phyloP scores from a whole-genome alignment of 176 grass and related monocot species.

The Triticum turgidum region DNA sequence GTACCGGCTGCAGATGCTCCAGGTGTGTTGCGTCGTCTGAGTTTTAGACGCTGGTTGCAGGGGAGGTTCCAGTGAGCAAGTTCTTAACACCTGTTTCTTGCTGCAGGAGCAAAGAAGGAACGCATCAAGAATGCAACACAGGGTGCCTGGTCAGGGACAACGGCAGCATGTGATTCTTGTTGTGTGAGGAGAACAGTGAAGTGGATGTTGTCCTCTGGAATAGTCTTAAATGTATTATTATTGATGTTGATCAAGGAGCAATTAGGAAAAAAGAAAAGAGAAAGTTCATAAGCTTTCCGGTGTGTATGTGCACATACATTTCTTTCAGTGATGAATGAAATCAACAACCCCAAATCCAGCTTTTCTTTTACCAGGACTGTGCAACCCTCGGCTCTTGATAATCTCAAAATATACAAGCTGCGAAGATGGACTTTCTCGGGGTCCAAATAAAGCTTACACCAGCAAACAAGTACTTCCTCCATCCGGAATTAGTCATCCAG shows the following conservation, averaged over 20 bases:
- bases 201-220: background rate
- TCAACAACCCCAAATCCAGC: too few species aligned
- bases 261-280: background rate
- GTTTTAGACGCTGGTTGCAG: background rate
- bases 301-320: background rate
- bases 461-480: too few species aligned
- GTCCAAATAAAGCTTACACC: too few species aligned
- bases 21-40: background rate
- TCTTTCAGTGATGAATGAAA: too few species aligned
- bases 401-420: too few species aligned
- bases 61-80: background rate
- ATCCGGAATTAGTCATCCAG: too few species aligned
- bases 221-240: background rate
- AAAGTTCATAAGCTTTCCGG: background rate
- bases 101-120: background rate
- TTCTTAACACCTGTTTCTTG: background rate
- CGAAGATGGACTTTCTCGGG: too few species aligned
- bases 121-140: background rate
- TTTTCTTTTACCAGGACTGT: too few species aligned
- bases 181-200: background rate
- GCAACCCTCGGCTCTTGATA: too few species aligned
- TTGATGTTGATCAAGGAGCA: background rate
- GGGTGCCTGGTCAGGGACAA: background rate
- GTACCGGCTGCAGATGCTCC: conserved; percentile 6
- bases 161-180: background rate